Base-by-base conservation (phyloP, 2,329 filamentous ascomycete species). In the Calycina marina region DNA sequence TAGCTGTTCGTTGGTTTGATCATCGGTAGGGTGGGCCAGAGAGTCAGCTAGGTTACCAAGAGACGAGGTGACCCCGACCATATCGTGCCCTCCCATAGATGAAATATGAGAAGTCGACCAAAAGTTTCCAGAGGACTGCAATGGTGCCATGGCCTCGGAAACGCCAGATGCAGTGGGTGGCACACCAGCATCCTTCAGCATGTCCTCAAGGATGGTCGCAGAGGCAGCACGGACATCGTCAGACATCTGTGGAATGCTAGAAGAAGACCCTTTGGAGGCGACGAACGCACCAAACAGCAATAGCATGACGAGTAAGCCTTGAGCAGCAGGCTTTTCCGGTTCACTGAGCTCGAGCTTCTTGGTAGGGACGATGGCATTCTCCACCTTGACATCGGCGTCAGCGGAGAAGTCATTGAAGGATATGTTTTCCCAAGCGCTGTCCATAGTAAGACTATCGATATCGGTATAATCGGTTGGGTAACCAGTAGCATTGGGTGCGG, bases 251-350 rank as follows among this genome's bases (percentile, higher is more conserved):
- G 81, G 80, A 45, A 92, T 76, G 44, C 73, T 72, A 24, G 76
- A 72, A n/a, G 69, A 62, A 13, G 76, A 71, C 45, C 74, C 74
- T 59, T 86, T 92, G 18, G 88, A 94, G 40, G 90, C 79, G 47
- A 96, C 85, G 53, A 94, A 93, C 32, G 90, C 90, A 52, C 90
- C 90, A 43, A 93, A 86, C 34, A 98, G 78, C 52, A 98, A 80
- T 46, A 94, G 80, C 84, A 94, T 93, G 57, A 88, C 78, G 55
- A 96, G 67, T 48, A 96, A 61, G 49, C 84, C 82, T 48, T 86
- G 81, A 45, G 83, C 77, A 39, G 76, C 68, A 37, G 70, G 61
- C 60, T 77, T 77, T 40, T 78, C 72, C 37, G 57, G 54, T 25
- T 72, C 66, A 46, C 53, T 52, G 26, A 58, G 52, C 38, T 68